Evolutionary conservation across 176 grass and related monocot species (phyloP), one percentile per base, ranked within the genome.

Genomic region (Juncus effusus): DNA sequence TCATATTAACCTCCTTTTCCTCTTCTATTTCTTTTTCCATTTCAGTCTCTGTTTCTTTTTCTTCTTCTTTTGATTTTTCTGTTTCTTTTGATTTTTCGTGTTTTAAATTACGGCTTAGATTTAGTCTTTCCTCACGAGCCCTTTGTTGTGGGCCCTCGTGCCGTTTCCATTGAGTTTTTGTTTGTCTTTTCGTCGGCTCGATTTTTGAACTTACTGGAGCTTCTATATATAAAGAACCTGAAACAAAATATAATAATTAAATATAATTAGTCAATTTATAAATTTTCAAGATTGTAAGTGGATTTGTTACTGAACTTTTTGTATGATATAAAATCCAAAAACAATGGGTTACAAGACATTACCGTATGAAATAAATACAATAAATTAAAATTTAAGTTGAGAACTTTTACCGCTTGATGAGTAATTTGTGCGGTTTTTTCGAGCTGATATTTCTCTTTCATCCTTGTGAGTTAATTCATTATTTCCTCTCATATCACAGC

Each of bases 1-100:
- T 74, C 88, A 97, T 89, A 73, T 89, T 92, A 35, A 86, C 79
- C 66, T 77, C 78, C 94, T 92, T 89, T 64, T 93, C 86, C 74
- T 87, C 85, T 72, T 79, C 19, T 28, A 28, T 28, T 28, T 28
- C 19, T 28, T 28, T 28, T 28, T 28, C 19, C 19, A 28, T 28
- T 28, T 28, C 19, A 28, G 19, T 64, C 37, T 84, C 63, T 74
- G 60, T 64, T 76, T 88, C 82, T 42, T 16, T 10, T 59, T 72
- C 58, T 58, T 58, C 54, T 12, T 12, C 67, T 28, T 28, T 28
- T 28, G 19, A 28, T 1, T 28, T 64, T 41, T 84, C 63, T 74
- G 60, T 64, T 76, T 88, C 82, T 42, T 16, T 10, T 59, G 56
- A 57, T 58, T 58, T 40, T 12, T 12, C 67, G 40, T 84, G 76